These are phyloP conservation scores for Solanum phureja DNA, from an alignment of 257 asterid species.

Conservation along the genomic window DNA sequence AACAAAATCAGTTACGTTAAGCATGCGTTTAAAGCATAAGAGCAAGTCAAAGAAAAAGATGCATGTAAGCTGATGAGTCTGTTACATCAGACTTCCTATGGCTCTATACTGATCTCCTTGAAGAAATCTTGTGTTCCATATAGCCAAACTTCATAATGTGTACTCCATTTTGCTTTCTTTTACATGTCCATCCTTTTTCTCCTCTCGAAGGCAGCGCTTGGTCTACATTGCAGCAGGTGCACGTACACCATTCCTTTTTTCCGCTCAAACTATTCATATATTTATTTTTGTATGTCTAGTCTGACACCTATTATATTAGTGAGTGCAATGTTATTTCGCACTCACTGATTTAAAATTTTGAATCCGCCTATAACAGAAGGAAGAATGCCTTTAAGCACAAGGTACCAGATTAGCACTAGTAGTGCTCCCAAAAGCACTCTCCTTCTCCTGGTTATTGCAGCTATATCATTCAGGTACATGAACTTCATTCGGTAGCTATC, in stretches of 20 bases:
- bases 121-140: background rate
- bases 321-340: background rate
- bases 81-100: background rate
- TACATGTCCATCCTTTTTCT: background rate
- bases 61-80: background rate
- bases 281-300: background rate
- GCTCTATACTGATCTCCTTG: background rate
- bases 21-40: background rate
- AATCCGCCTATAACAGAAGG: background rate
- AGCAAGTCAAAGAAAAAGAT: background rate
- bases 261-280: background rate
- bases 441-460: constrained; percentile 3
- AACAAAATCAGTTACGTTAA: background rate
- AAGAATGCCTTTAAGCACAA: constrained; percentile 14
- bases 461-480: constrained; percentile 4
- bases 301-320: background rate
- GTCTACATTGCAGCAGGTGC: no score
- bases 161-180: background rate
- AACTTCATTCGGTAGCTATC: constrained; percentile 10
- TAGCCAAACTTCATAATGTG: background rate
- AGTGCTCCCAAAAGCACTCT: constrained; percentile 10
- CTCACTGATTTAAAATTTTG: background rate
- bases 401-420: constrained; percentile 18
- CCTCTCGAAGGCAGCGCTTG: no score
- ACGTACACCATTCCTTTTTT: no score